phyloP scores from a whole-genome alignment of 2,329 filamentous ascomycete species.

The Nakataea oryzae region DNA sequence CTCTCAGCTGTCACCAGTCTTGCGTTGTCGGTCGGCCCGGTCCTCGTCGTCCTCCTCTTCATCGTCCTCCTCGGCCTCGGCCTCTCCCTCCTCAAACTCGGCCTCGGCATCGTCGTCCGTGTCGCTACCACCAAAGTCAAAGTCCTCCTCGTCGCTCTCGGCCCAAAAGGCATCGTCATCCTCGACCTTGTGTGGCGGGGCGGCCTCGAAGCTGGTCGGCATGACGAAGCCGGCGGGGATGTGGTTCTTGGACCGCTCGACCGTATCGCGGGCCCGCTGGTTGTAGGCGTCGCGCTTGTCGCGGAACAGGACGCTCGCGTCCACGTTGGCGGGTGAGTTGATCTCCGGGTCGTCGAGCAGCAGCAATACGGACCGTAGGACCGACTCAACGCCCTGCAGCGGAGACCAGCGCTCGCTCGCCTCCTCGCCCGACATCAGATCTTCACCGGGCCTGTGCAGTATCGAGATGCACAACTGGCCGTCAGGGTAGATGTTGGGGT shows the following conservation, averaged over 20 bases:
- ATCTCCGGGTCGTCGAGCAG: slow-evolving; percentile 92
- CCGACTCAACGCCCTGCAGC: slow-evolving; percentile 86
- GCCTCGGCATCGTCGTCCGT: slow-evolving; percentile 47
- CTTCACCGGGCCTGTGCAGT: slow-evolving; percentile 82
- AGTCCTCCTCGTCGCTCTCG: slow-evolving; percentile 58
- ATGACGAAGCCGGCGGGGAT: slow-evolving; percentile 73
- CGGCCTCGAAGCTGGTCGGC: slow-evolving; percentile 61
- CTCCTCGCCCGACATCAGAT: slow-evolving; percentile 81
- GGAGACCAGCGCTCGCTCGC: slow-evolving; percentile 93
- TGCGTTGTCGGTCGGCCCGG: neutral
- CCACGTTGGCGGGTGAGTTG: slow-evolving; percentile 87
- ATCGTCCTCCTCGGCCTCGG: slow-evolving; percentile 38
- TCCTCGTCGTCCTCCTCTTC: slow-evolving; percentile 28
- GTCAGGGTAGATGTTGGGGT: slow-evolving; percentile 89
- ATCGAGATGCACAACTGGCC: slow-evolving; percentile 95
- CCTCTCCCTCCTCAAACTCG: slow-evolving; percentile 45
- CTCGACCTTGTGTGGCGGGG: slow-evolving; percentile 49
- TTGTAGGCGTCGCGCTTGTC: slow-evolving; percentile 64
- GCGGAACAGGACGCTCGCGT: slow-evolving; percentile 78
- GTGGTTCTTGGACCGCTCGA: slow-evolving; percentile 64
- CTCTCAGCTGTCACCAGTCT: neutral
- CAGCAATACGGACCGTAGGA: slow-evolving; percentile 83
- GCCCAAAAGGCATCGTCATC: slow-evolving; percentile 78
- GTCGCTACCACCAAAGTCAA: slow-evolving; percentile 70
- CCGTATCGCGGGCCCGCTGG: slow-evolving; percentile 54